Conservation (phyloP, 2,329 filamentous ascomycete genomes). For the Tolypocladium album region DNA sequence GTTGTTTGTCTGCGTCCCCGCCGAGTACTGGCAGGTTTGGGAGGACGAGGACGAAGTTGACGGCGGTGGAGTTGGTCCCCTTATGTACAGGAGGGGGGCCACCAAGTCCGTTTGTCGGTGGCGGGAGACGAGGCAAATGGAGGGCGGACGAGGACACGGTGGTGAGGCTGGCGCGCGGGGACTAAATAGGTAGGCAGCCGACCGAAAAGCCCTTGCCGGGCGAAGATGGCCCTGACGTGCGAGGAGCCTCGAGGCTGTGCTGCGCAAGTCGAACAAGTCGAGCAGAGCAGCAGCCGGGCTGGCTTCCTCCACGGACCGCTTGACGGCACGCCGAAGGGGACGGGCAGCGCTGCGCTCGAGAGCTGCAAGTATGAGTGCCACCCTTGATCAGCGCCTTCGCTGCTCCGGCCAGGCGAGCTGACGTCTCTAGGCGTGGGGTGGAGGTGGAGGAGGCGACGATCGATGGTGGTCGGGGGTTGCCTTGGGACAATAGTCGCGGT, state of each 20-base stretch:
- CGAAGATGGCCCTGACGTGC: neutral
- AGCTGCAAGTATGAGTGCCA: neutral
- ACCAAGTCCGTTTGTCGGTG: neutral
- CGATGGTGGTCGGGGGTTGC: neutral
- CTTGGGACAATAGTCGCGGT: neutral
- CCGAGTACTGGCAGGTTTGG: neutral
- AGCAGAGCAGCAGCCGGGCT: neutral
- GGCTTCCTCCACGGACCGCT: neutral
- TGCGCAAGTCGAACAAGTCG: neutral
- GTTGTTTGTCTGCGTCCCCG: neutral
- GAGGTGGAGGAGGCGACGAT: neutral
- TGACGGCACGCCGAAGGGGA: no score
- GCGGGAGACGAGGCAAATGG: neutral
- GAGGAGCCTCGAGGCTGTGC: neutral
- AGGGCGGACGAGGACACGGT: neutral
- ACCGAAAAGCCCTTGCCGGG: neutral
- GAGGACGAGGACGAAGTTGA: no score
- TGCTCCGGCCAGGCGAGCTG: neutral
- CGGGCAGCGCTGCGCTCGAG: no score
- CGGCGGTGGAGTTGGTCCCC: neutral
- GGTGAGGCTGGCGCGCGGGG: neutral
- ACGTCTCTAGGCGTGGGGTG: neutral
- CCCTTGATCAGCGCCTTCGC: neutral
- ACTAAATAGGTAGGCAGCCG: neutral
- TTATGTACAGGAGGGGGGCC: neutral